phyloP scores from a whole-genome alignment of 2,329 filamentous ascomycete genomes.

The Neopestalotiopsis rosae region DNA sequence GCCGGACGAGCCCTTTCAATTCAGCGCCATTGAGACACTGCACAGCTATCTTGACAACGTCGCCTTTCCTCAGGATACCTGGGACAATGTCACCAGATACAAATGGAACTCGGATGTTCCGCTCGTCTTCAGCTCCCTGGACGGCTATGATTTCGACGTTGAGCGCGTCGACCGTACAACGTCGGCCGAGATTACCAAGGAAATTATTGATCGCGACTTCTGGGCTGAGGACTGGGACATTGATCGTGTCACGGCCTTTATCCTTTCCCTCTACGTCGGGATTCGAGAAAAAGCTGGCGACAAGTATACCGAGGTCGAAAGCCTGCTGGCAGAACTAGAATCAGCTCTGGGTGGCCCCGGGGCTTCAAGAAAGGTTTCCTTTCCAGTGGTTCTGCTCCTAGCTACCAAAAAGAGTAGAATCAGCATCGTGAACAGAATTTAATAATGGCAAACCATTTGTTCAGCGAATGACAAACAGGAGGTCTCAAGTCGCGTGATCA shows the following conservation, averaged over 20 bases:
- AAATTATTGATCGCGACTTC: background rate
- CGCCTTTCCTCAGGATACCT: background rate
- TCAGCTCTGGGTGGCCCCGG: background rate
- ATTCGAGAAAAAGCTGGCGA: background rate
- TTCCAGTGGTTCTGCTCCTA: background rate
- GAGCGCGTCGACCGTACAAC: background rate
- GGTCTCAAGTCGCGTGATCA: too few species aligned
- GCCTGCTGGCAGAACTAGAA: background rate
- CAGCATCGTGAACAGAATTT: too few species aligned
- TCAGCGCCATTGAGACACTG: background rate
- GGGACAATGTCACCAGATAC: background rate
- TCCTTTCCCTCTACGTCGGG: background rate
- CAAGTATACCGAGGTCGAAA: background rate
- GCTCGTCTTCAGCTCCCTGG: background rate
- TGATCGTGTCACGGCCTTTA: background rate
- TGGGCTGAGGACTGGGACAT: background rate
- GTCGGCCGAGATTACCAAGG: background rate
- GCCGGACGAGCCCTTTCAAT: background rate
- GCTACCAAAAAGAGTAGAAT: background rate
- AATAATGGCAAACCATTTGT: too few species aligned
- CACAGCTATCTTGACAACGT: background rate
- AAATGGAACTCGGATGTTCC: background rate
- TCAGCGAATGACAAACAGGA: too few species aligned
- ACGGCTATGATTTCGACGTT: background rate
- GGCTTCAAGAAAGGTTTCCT: background rate